These are phyloP conservation scores for Xenoacremonium recifei DNA, from an alignment of 2,329 filamentous ascomycete species.

Conservation along the genomic window DNA sequence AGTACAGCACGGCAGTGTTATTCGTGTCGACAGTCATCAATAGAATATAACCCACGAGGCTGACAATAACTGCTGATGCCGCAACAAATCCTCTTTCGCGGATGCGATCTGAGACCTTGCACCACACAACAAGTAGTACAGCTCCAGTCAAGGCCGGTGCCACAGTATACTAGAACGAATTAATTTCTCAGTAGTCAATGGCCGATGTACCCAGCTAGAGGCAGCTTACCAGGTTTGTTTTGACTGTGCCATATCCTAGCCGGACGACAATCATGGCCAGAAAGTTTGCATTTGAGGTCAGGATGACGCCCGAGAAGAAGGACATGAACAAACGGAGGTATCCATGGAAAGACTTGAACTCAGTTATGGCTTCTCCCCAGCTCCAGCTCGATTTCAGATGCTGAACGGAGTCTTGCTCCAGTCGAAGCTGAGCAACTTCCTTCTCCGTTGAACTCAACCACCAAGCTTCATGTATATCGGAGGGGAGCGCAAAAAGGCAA, in stretches of 20 bases:
- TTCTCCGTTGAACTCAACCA: conserved; percentile 5
- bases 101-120: background rate
- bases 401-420: conserved; percentile 5
- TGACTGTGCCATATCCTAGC: conserved; percentile 4
- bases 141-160: background rate
- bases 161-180: background rate
- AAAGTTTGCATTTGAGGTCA: conserved; percentile 10
- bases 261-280: conserved; percentile 8
- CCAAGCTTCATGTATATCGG: conserved; percentile 1
- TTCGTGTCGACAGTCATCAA: conserved; percentile 3
- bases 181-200: too few species aligned
- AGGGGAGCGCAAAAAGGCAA: background rate
- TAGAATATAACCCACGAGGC: conserved; percentile 7
- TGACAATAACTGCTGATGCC: conserved; percentile 2
- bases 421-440: conserved; percentile 1
- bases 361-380: background rate
- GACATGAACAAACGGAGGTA: conserved; percentile 5
- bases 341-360: background rate
- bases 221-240: conserved; percentile 8
- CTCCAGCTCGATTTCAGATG: background rate
- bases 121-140: background rate
- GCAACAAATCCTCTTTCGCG: conserved; percentile 5
- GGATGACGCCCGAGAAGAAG: conserved; percentile 1
- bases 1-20: conserved; percentile 6
- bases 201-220: too few species aligned